These are phyloP conservation scores for Glomus cerebriforme DNA, from an alignment of 192 early-diverging fungal genomes.

Conservation along the genomic window DNA sequence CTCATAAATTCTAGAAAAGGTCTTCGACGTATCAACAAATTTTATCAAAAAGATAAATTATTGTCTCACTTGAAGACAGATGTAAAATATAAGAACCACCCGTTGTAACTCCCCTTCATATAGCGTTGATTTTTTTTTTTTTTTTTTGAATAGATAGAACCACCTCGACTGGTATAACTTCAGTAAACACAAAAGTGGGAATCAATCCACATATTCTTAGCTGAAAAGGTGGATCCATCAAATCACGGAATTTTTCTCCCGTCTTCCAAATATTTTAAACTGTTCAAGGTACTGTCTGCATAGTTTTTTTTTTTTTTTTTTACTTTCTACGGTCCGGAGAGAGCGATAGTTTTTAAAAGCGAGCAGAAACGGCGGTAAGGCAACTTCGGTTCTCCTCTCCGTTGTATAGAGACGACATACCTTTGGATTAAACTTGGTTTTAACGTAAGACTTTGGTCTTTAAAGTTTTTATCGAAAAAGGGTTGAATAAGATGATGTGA, in stretches of 20 bases:
- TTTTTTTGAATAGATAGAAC: not conserved
- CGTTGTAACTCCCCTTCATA: not conserved
- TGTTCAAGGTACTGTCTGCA: not conserved
- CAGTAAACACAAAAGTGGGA: not conserved
- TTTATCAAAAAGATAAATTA: not conserved
- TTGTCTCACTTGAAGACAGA: not conserved
- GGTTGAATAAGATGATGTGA: not conserved
- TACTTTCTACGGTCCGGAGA: not conserved
- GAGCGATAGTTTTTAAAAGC: not conserved
- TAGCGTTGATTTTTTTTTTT: not conserved
- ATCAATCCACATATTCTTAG: not conserved
- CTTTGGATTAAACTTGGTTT: not conserved
- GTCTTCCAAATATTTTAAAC: not conserved
- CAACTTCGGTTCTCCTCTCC: conserved; percentile 17
- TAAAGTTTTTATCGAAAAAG: not conserved
- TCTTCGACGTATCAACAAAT: not conserved
- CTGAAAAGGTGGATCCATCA: not conserved
- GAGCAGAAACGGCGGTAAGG: conserved; percentile 22
- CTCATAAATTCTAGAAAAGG: not conserved
- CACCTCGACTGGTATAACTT: no score
- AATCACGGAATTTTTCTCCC: not conserved
- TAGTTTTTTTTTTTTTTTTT: not conserved
- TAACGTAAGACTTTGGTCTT: not conserved
- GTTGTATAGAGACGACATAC: conserved; percentile 23
- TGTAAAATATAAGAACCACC: not conserved